Conservation (phyloP, 2,329 filamentous ascomycete genomes). For the Penicillium freii region DNA sequence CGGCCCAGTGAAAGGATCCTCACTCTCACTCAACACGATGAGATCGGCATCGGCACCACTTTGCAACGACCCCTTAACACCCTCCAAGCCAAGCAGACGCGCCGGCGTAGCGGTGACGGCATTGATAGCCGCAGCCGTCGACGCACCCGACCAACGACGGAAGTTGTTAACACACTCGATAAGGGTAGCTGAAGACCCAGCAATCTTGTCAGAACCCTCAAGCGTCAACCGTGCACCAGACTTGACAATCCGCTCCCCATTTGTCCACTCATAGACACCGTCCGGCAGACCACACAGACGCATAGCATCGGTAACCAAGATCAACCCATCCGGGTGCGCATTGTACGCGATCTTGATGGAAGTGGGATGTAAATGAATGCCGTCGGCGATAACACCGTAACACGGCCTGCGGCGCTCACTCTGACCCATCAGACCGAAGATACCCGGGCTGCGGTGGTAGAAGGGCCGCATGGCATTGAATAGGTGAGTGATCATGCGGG, state of each 20-base stretch:
- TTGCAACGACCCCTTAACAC: slow-evolving; percentile 41
- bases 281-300: slow-evolving; percentile 79
- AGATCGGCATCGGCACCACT: slow-evolving; percentile 45
- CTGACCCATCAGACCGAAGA: slow-evolving; percentile 80
- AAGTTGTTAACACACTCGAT: slow-evolving; percentile 48
- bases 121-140: slow-evolving; percentile 41
- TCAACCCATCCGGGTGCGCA: slow-evolving; percentile 77
- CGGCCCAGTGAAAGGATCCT: slow-evolving; percentile 31
- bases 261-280: slow-evolving; percentile 82
- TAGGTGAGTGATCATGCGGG: slow-evolving; percentile 86
- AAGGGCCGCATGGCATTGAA: slow-evolving; percentile 93
- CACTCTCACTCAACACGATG: slow-evolving; percentile 38
- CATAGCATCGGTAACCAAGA: slow-evolving; percentile 92
- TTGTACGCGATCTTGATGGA: slow-evolving; percentile 87
- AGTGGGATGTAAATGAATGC: slow-evolving; percentile 84
- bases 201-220: slow-evolving; percentile 75
- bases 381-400: slow-evolving; percentile 88
- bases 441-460: slow-evolving; percentile 85
- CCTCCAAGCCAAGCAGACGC: slow-evolving; percentile 38
- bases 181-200: slow-evolving; percentile 58
- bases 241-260: slow-evolving; percentile 60
- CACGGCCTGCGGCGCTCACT: slow-evolving; percentile 61
- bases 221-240: slow-evolving; percentile 69
- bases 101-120: slow-evolving; percentile 43
- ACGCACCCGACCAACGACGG: slow-evolving; percentile 41